Conservation (phyloP, 169 alveolate genomes). For the Plasmodium fragile region DNA sequence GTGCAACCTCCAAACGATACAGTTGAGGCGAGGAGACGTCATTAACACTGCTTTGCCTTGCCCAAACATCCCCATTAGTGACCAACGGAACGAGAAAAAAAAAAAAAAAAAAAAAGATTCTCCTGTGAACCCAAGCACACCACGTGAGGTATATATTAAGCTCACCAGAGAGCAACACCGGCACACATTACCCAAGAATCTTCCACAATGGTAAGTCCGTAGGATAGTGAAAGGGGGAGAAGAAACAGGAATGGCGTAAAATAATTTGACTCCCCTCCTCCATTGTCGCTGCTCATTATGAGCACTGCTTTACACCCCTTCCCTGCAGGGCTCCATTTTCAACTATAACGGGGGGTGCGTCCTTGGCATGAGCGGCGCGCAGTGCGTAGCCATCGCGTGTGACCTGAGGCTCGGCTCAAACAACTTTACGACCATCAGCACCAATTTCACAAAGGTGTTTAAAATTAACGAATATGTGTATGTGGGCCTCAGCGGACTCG, state of each 20-base stretch:
- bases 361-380: conserved; percentile 97
- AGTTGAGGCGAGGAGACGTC: not conserved
- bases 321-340: conserved; percentile 81
- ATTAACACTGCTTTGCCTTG: not conserved
- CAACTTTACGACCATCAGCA: conserved; percentile 89
- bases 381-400: conserved; percentile 97
- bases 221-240: not conserved
- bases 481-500: conserved; percentile 94
- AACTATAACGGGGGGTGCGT: conserved; percentile 96
- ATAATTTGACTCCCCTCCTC: not conserved
- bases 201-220: not conserved
- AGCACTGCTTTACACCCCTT: not conserved
- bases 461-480: conserved; percentile 90
- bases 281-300: not conserved
- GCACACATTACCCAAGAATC: not conserved
- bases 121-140: not conserved
- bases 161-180: not conserved
- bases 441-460: conserved; percentile 92
- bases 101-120: not conserved
- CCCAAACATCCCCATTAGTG: not conserved
- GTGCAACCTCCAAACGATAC: not conserved
- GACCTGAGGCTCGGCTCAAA: conserved; percentile 95
- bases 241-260: not conserved
- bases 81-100: not conserved
- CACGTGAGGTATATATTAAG: not conserved